Evolutionary conservation across 2,329 filamentous ascomycete species (phyloP).

Genomic region (Setomelanomma holmii): DNA sequence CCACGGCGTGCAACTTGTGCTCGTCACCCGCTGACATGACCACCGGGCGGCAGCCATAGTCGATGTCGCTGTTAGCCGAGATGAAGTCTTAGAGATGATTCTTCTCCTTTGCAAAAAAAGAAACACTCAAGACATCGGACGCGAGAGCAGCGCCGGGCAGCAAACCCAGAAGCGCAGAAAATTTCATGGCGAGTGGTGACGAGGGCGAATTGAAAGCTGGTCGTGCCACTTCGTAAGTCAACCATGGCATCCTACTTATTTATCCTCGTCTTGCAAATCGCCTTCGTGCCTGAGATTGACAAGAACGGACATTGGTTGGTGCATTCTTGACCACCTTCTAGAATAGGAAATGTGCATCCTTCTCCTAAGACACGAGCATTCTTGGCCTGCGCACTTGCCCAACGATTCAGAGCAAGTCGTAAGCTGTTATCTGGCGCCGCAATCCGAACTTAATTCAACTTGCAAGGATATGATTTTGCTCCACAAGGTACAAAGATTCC

Average conservation of each 20-base stretch:
- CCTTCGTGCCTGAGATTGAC: neutral
- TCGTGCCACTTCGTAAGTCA: conserved; percentile 7
- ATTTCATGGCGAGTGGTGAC: conserved; percentile 29
- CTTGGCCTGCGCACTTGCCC: conserved; percentile 21
- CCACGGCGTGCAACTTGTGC: conserved; percentile 42
- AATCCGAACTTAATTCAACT: conserved; percentile 2
- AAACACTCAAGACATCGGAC: conserved; percentile 35
- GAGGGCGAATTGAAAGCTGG: conserved; percentile 4
- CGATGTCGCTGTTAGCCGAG: conserved; percentile 36
- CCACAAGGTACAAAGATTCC: conserved; percentile 2
- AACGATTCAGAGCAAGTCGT: conserved; percentile 28
- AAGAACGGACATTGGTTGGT: conserved; percentile 1
- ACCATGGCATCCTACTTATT: conserved; percentile 7
- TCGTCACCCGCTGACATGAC: conserved; percentile 34
- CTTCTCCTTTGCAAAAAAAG: conserved; percentile 41
- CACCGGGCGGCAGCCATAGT: conserved; percentile 45
- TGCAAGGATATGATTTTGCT: neutral
- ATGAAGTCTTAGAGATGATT: conserved; percentile 37
- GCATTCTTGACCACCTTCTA: conserved; percentile 17
- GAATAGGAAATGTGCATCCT: conserved; percentile 12
- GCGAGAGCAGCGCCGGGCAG: conserved; percentile 34
- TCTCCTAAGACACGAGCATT: conserved; percentile 22
- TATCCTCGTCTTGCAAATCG: conserved; percentile 7
- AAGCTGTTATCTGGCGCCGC: conserved; percentile 22
- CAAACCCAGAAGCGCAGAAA: conserved; percentile 31